Base-by-base conservation (phyloP, 2,329 filamentous ascomycete species). In the Aspergillus felis region DNA sequence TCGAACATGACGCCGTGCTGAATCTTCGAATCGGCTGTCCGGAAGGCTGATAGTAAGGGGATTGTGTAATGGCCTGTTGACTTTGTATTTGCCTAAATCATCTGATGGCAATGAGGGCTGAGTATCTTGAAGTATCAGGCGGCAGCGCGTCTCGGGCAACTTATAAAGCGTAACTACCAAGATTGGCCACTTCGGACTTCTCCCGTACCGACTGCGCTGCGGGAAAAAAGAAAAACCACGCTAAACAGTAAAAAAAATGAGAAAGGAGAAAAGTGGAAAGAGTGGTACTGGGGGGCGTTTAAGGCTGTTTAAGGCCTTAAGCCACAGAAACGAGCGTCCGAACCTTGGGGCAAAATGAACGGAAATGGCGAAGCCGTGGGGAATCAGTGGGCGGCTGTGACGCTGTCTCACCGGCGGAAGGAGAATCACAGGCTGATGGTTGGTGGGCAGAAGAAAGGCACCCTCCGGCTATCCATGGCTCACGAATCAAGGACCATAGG, bases 1-100 rank as follows among this genome's bases (percentile, higher is more conserved):
- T 77, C 74, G 61, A 76, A 76, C 74, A 76, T 76, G 59, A 20
- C 61, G 56, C 29, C 20, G 29, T 25, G 29, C 20, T 56, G 3
- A 3, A 12, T 0, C 20, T 20, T 56, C 20, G 20, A 14, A 22
- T 4, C 4, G 22, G 5, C 10, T 27, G 44, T 4, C n/a, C 20
- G 4, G 41, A 1, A 20, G 2, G 10, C 1, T 22, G 7, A 24
- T 44, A 9, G 7, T 47, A 14, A 25, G 14, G 14, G 20, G 9
- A 22, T 27, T 14, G 41, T 14, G 41, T 44, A 17, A 35, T 35
- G 14, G 14, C 32, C 42, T 3, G 42, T 12, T 14, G 42, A 2
- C 2, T 22, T 46, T 24, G 20, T 46, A 20, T 46, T 4, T 20
- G n/a, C 17, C 42, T 4, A 25, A 1, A 25, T 5, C 22, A 17